Base-by-base conservation (phyloP, 768 basidiomycete genomes). In the Glaciozyma antarctica region DNA sequence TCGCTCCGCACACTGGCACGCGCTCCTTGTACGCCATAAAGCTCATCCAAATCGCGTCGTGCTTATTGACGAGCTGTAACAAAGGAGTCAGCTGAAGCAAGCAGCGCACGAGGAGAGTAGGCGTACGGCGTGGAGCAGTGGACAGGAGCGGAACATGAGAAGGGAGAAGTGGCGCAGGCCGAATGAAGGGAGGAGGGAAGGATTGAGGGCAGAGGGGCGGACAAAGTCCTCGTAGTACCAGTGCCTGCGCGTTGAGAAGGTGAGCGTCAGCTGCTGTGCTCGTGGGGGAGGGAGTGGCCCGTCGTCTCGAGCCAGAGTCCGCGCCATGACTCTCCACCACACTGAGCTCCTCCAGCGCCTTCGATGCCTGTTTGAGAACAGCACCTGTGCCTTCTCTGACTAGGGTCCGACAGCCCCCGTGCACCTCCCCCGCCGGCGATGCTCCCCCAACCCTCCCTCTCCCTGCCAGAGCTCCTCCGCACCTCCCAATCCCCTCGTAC, bases 191-290 rank as follows among this genome's bases (percentile, higher is more conserved):
- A 97, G 85, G 64, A 84, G 83, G 13, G 86, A 85, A 63, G 91
- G 88, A 77, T 88, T 84, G 34, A 60, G 12, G 0, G 66, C 66
- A 4, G 49, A 49, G 75, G 93, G 91, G 51, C 95, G 88, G 69
- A 98, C 85, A 73, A 95, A 98, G 77, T 99, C 95, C 80, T 98
- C 95, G 73, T 99, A 99, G 77, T 90, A 99, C 94, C 94, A 99
- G 76, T 97, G 94, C n/a, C 93, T 95, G 74, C 13, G 52, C 0
- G 16, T 28, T 57, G 45, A 43, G 43, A 58, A 66, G 38, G 38
- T 2, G 69, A 24, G 54, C 19, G 34, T n/a, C 12, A 34, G 45
- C 51, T 21, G n/a, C 15, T 12, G n/a, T 21, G 12, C 51, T 52
- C 8, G n/a, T 6, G 21, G 5, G 45, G 17, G 6, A 16, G 2